Evolutionary conservation across 2,329 filamentous ascomycete species (phyloP).

Genomic region (Alternaria sp.): DNA sequence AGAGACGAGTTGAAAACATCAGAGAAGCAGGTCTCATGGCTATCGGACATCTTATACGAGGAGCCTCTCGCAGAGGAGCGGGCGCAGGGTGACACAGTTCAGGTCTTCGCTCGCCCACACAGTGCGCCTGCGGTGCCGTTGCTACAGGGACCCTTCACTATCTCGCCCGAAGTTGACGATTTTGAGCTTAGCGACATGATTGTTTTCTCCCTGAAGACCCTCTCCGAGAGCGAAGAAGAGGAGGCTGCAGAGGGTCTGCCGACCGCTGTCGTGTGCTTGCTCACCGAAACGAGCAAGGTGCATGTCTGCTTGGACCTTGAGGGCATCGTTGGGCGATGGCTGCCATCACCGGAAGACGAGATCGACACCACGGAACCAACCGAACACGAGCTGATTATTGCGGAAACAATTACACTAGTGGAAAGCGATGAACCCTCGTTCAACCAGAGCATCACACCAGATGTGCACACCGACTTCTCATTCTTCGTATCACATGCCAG

Average conservation of each 20-base stretch:
- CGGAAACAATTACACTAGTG: constrained; percentile 50
- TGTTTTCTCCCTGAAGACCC: constrained; percentile 58
- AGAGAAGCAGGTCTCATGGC: constrained; percentile 66
- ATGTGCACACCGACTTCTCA: constrained; percentile 62
- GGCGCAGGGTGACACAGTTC: constrained; percentile 51
- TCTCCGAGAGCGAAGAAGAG: constrained; percentile 59
- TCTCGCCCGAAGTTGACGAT: constrained; percentile 58
- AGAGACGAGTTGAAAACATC: constrained; percentile 50
- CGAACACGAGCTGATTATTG: constrained; percentile 43
- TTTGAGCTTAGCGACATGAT: constrained; percentile 67
- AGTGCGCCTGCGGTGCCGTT: constrained; percentile 63
- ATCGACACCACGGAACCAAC: constrained; percentile 18
- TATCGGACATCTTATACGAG: constrained; percentile 55
- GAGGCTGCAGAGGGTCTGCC: constrained; percentile 59
- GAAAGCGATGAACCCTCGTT: constrained; percentile 41
- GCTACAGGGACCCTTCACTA: constrained; percentile 66
- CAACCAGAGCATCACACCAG: constrained; percentile 62
- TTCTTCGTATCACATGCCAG: constrained; percentile 64
- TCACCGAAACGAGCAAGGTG: constrained; percentile 61
- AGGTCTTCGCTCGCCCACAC: constrained; percentile 63
- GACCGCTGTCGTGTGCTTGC: constrained; percentile 63
- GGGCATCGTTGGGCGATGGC: constrained; percentile 68
- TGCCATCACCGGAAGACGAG: constrained; percentile 54
- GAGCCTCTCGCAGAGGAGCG: constrained; percentile 54
- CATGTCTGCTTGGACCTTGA: constrained; percentile 67